A percentile compares a stretch with the other conserved stretches of the same genome.
Evolutionary conservation across 208 protist species (phyloP).

Genomic region (Trypanosoma mega): DNA sequence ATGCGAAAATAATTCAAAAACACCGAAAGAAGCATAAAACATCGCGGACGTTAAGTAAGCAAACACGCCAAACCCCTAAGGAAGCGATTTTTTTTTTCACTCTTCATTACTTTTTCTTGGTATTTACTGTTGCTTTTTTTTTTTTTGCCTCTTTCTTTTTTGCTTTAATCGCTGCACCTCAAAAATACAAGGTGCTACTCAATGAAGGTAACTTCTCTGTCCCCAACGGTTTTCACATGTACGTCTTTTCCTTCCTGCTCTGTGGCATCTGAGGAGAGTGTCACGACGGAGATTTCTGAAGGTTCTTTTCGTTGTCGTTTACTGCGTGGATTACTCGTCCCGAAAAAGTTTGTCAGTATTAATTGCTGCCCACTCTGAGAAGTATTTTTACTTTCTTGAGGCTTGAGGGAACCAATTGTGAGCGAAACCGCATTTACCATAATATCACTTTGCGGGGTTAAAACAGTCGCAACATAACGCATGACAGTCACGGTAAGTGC

Average conservation of each 20-base stretch:
- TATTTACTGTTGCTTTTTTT: too few species aligned
- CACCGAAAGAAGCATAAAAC: background rate
- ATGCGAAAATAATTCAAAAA: background rate
- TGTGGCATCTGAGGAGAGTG: slow-evolving; percentile 6
- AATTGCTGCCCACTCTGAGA: slow-evolving; percentile 11
- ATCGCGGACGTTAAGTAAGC: too few species aligned
- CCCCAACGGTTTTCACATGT: background rate
- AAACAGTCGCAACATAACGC: slow-evolving; percentile 7
- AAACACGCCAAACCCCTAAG: too few species aligned
- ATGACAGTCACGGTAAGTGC: slow-evolving; percentile 15
- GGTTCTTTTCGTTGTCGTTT: slow-evolving; percentile 19
- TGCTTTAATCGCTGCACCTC: too few species aligned
- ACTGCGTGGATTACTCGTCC: background rate
- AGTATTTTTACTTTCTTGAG: background rate
- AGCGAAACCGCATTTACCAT: slow-evolving; percentile 21
- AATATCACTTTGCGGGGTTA: background rate
- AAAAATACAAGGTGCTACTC: too few species aligned
- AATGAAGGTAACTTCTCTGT: background rate
- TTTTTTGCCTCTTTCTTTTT: too few species aligned
- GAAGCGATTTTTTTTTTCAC: too few species aligned
- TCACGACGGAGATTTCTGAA: slow-evolving; percentile 12
- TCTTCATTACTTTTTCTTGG: too few species aligned
- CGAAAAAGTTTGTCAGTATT: slow-evolving; percentile 25
- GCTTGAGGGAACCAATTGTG: slow-evolving; percentile 29
- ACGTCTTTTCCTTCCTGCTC: background rate